Evolutionary conservation across 176 grass and related monocot genomes (phyloP).

Genomic region (Eragrostis nindensis): DNA sequence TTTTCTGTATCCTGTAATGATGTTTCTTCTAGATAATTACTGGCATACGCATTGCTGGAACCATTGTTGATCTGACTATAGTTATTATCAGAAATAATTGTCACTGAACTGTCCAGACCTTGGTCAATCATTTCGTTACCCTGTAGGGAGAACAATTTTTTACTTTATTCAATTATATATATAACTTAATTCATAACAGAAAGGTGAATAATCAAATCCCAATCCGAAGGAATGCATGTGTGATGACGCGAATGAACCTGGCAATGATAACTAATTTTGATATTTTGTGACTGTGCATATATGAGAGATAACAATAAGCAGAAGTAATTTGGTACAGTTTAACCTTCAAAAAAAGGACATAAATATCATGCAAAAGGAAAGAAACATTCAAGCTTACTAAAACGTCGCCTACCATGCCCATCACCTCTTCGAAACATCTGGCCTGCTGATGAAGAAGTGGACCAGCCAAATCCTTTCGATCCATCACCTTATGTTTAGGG

Average conservation of each 20-base stretch:
- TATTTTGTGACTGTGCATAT: conserved; percentile 6
- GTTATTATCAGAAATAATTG: conserved; percentile 32
- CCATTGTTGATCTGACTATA: conserved; percentile 34
- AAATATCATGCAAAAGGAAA: not conserved
- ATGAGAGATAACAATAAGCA: conserved; percentile 1
- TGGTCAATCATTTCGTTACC: conserved; percentile 40
- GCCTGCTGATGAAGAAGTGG: conserved; percentile 31
- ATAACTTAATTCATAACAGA: conserved; percentile 28
- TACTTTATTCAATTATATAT: not conserved
- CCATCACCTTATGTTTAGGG: conserved; percentile 17
- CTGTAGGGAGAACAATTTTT: conserved; percentile 49
- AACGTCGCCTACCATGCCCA: conserved; percentile 25
- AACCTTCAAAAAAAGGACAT: conserved; percentile 3
- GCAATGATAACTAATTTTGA: not conserved
- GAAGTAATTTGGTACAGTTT: conserved; percentile 28
- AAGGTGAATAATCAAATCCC: not conserved
- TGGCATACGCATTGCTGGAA: conserved; percentile 40
- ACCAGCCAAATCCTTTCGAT: conserved; percentile 23
- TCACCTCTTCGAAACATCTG: not conserved
- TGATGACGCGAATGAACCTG: conserved; percentile 1
- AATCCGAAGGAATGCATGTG: not conserved
- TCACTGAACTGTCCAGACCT: conserved; percentile 32
- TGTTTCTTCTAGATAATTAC: conserved; percentile 45
- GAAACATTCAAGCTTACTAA: conserved; percentile 5
- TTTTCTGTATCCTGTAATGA: conserved; percentile 20